phyloP scores from a whole-genome alignment of 306 rosid genomes.

The Glycine soja region DNA sequence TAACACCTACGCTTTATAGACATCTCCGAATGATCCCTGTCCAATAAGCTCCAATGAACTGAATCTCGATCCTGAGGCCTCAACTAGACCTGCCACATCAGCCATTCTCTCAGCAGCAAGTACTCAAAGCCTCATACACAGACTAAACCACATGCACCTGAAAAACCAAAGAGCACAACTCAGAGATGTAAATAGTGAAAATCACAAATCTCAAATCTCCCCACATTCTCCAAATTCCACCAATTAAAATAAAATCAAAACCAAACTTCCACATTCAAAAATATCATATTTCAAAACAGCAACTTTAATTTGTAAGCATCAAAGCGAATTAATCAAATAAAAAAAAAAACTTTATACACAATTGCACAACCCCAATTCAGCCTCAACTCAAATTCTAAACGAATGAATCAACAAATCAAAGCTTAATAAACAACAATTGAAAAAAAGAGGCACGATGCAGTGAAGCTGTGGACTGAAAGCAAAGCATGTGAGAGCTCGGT shows the following conservation, averaged over 20 bases:
- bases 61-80: constrained; percentile 90
- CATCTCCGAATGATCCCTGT: constrained; percentile 96
- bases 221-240: constrained; percentile 43
- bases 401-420: constrained; percentile 20
- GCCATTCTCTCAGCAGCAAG: constrained; percentile 66
- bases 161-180: constrained; percentile 45
- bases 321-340: constrained; percentile 3
- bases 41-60: constrained; percentile 90
- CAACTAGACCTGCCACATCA: constrained; percentile 74
- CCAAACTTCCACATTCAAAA: constrained; percentile 46
- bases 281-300: constrained; percentile 72
- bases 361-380: constrained; percentile 45
- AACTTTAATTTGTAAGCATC: constrained; percentile 26
- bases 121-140: constrained; percentile 44
- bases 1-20: constrained; percentile 84
- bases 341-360: constrained; percentile 33
- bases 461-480: constrained; percentile 65
- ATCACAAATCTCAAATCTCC: constrained; percentile 45
- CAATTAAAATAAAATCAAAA: constrained; percentile 1
- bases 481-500: constrained; percentile 53
- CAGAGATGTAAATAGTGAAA: constrained; percentile 18
- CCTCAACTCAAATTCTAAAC: constrained; percentile 27
- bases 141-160: constrained; percentile 42
- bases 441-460: constrained; percentile 50
- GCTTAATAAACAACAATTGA: background rate